A percentile compares a stretch with the other conserved stretches of the same genome.
Conservation (phyloP, 768 basidiomycete species). For the Steccherinum ochraceum region DNA sequence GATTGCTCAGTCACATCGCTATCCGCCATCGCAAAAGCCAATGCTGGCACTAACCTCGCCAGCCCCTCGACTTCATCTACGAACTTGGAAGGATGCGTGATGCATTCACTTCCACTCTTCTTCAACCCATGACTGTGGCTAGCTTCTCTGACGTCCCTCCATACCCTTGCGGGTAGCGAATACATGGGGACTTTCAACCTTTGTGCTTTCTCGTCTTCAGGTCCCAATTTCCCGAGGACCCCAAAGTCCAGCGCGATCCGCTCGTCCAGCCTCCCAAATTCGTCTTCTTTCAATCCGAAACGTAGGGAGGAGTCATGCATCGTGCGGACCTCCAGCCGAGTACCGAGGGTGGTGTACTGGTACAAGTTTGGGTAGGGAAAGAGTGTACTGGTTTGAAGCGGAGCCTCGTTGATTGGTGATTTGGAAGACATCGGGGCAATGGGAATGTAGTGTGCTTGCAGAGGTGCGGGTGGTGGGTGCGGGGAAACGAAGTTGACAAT, state of each 20-base stretch:
- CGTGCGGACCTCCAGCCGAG: conserved; percentile 12
- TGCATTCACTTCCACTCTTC: neutral
- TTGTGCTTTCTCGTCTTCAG: neutral
- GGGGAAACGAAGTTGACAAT: conserved; percentile 15
- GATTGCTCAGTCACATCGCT: too few species aligned
- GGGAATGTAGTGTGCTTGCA: neutral
- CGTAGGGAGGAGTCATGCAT: conserved; percentile 15
- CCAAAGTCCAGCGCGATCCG: conserved; percentile 3
- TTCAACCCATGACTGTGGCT: conserved; percentile 7
- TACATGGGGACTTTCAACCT: conserved; percentile 9
- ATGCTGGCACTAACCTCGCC: neutral
- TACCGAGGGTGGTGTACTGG: conserved; percentile 22
- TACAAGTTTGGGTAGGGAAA: conserved; percentile 18
- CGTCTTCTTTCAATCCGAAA: conserved; percentile 19
- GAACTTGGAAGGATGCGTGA: conserved; percentile 4
- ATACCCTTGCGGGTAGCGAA: conserved; percentile 18
- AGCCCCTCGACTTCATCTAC: neutral
- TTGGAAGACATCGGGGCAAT: neutral
- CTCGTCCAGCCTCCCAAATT: conserved; percentile 17
- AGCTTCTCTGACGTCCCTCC: conserved; percentile 20
- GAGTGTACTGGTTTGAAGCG: conserved; percentile 14
- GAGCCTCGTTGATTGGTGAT: neutral
- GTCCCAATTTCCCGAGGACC: too few species aligned
- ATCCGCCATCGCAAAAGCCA: too few species aligned
- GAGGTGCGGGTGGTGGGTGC: conserved; percentile 7